These are phyloP conservation scores for Clathrus columnatus DNA, from an alignment of 768 basidiomycete genomes.

Conservation along the genomic window DNA sequence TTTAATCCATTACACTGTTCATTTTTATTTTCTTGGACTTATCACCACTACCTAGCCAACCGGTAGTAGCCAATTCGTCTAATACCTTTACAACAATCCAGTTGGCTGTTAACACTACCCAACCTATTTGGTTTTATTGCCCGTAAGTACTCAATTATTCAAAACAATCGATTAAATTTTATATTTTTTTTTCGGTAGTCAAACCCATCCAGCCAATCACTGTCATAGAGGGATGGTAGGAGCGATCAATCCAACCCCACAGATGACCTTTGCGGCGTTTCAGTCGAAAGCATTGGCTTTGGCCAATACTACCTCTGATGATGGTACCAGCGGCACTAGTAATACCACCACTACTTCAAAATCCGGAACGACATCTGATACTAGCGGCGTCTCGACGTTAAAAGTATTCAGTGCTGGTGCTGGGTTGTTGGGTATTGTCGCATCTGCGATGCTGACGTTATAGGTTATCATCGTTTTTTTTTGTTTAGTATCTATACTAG, in stretches of 20 bases:
- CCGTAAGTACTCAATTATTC: constrained; percentile 19
- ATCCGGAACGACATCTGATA: neutral
- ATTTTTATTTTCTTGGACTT: constrained; percentile 25
- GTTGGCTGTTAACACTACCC: neutral
- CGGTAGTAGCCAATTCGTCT: constrained; percentile 38
- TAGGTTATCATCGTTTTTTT: too few species aligned
- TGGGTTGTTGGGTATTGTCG: neutral
- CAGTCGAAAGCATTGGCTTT: constrained; percentile 5
- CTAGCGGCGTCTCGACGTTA: constrained; percentile 9
- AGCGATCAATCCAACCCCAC: constrained; percentile 38
- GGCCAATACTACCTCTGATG: neutral
- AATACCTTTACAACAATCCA: constrained; percentile 15
- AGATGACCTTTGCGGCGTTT: neutral
- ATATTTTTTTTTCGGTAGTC: neutral
- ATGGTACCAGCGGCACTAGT: constrained; percentile 10
- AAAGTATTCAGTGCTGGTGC: neutral
- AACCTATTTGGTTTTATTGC: constrained; percentile 48
- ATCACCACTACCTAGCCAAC: constrained; percentile 42
- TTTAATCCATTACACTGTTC: neutral
- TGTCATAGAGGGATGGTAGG: constrained; percentile 46
- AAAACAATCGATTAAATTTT: neutral
- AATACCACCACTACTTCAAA: constrained; percentile 11
- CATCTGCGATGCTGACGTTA: neutral
- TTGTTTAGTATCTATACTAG: too few species aligned
- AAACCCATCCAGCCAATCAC: constrained; percentile 22